Percentiles rank a stretch among this genome's conserved stretches.
phyloP scores from a whole-genome alignment of 2,329 filamentous ascomycete genomes.

The Didymella pinodella region DNA sequence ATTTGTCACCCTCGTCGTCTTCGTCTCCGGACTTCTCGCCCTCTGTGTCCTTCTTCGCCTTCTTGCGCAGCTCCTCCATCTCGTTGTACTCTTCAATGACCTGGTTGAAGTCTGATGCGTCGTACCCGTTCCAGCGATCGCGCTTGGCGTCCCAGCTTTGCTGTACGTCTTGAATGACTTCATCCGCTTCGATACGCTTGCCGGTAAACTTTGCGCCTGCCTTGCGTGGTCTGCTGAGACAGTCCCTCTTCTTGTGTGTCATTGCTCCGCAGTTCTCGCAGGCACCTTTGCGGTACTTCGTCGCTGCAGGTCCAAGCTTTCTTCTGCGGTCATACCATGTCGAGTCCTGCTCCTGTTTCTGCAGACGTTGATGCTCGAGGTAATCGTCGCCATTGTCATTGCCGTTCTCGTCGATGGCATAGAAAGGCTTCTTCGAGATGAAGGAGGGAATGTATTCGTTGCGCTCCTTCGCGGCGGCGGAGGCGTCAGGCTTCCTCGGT shows the following conservation, averaged over 20 bases:
- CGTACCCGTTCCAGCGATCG: constrained; percentile 98
- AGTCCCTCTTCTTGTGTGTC: constrained; percentile 96
- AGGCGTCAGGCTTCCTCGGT: constrained; percentile 60
- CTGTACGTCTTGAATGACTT: constrained; percentile 82
- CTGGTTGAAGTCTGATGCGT: constrained; percentile 80
- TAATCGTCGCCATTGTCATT: constrained; percentile 82
- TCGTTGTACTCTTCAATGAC: constrained; percentile 92
- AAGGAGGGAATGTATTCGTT: constrained; percentile 98
- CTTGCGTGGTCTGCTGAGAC: constrained; percentile 85
- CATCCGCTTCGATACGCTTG: constrained; percentile 91
- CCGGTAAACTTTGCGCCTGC: constrained; percentile 92
- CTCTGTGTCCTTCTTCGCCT: constrained; percentile 51
- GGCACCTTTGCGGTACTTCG: constrained; percentile 96
- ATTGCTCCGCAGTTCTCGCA: constrained; percentile 98
- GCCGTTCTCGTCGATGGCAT: constrained; percentile 78
- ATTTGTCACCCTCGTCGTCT: constrained; percentile 67
- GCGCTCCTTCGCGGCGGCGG: constrained; percentile 76
- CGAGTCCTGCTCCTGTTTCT: constrained; percentile 72
- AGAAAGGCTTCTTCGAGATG: constrained; percentile 98
- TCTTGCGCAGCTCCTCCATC: constrained; percentile 75
- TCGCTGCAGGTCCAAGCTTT: constrained; percentile 84
- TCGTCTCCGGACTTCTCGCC: constrained; percentile 56
- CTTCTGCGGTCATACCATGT: constrained; percentile 95
- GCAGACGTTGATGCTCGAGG: constrained; percentile 92
- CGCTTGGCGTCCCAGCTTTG: constrained; percentile 97